Evolutionary conservation across 345 rosid species (phyloP), one percentile per base, ranked within the genome.

Genomic region (Raphanus raphanistrum): DNA sequence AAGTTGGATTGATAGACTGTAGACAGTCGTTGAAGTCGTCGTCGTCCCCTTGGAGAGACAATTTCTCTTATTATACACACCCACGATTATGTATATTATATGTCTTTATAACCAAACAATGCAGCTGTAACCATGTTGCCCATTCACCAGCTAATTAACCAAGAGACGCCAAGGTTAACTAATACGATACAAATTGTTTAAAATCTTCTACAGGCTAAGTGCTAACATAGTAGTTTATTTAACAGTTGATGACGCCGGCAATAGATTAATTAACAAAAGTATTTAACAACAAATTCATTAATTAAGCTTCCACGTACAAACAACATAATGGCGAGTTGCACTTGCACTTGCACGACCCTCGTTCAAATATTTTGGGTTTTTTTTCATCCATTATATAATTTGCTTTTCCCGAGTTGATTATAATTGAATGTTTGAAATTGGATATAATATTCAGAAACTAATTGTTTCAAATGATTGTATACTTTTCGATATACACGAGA

Each of bases 81-180:
- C 68, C 52, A 69, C 70, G 12, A 63, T 54, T 58, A 5, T 16
- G 3, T 57, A 33, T 69, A 45, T 52, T 32, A 58, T 58, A 60
- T 64, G 35, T 41, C 60, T 0, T 64, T 71, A 13, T 29, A 71
- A 36, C 5, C 9, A 69, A n/a, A 60, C 45, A 25, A 32, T 64
- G 13, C 80, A 77, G 76, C 66, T 71, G 80, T 55, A 27, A 70
- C 71, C 80, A 63, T 70, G 59, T 35, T 77, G 71, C 33, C 59
- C 35, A 6, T 64, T 77, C 72, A 29, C 65, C 72, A 71, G 66
- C 76, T 41, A n/a, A 48, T 48, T 13, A 65, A 9, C 6, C 9
- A 25, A 25, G 28, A 76, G 43, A 76, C 74, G 17, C 63, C 73
- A 60, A 5, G 17, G 29, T 29, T 66, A 27, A 13, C 67, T 43